phyloP scores from a whole-genome alignment of 345 rosid genomes.

The Erodium maritimum region DNA sequence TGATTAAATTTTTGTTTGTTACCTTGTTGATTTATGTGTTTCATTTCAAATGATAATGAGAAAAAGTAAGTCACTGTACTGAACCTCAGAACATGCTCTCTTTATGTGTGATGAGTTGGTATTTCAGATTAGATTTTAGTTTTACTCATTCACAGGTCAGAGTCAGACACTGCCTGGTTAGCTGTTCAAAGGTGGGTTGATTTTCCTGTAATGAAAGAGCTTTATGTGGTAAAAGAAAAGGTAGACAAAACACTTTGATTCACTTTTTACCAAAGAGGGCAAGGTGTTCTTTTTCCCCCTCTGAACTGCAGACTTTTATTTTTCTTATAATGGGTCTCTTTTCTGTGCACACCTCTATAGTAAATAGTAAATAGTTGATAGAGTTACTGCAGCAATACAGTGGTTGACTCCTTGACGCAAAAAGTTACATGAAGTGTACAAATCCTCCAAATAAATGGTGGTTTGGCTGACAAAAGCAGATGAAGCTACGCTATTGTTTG shows the following conservation, averaged over 20 bases:
- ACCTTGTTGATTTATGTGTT: too few species aligned
- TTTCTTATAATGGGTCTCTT: neutral
- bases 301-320: neutral
- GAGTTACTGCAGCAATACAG: neutral
- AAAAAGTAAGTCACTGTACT: too few species aligned
- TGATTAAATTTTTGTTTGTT: too few species aligned
- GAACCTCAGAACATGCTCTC: too few species aligned
- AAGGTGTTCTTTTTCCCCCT: neutral
- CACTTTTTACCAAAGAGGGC: conserved; percentile 2
- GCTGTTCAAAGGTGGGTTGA: neutral
- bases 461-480: conserved; percentile 2
- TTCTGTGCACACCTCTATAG: neutral
- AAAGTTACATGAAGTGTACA: conserved; percentile 6
- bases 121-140: too few species aligned
- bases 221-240: neutral
- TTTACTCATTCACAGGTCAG: too few species aligned
- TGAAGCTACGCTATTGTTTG: neutral
- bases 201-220: neutral
- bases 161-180: too few species aligned
- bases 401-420: conserved; percentile 9
- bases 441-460: conserved; percentile 6
- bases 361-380: neutral
- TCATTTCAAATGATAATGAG: too few species aligned
- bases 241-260: neutral
- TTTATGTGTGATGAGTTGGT: too few species aligned